Evolutionary conservation across 1,139 yeast species (phyloP), one percentile per base, ranked within the genome.

Genomic region (Barnettozyma hawaiiensis): DNA sequence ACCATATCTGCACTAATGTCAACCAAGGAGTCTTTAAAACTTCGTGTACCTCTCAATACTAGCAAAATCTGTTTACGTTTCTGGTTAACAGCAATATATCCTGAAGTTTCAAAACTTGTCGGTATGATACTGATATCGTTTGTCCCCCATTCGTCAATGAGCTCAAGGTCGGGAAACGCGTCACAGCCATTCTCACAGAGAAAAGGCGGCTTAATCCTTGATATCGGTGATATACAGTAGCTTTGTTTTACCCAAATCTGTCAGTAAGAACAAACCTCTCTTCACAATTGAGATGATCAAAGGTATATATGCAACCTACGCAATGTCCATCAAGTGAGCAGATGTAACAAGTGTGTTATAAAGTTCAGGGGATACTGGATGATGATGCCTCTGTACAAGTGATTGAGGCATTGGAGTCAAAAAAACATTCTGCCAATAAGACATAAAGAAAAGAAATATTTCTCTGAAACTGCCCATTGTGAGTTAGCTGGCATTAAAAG

Each of bases 291-390:
- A 8, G 10, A n/a, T n/a, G 3, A 9, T 19, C 5, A n/a, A n/a
- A n/a, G n/a, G n/a, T n/a, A n/a, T n/a, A n/a, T n/a, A n/a, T n/a
- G n/a, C 31, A 26, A 46, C 51, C 37, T 22, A 51, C 10, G 77
- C 61, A 19, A 73, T 71, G 46, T 73, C 78, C 35, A 70, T 69
- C 34, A 73, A 57, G 52, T 71, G 76, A 2, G 78, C 75, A 26
- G 40, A 42, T 10, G 31, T 35, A 8, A 41, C 36, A 11, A 55
- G 40, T 2, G 44, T 35, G 14, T 44, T 40, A 26, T 47, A 53
- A 7, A 53, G 35, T 2, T 22, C 37, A 15, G 36, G 39, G 2
- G 46, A 15, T 18, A 51, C 36, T n/a, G n/a, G n/a, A n/a, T n/a
- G n/a, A 7, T 19, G 27, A 4, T 26, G 16, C 9, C 29, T 26